Base-by-base conservation (phyloP, 768 basidiomycete genomes). In the Suillus americanus region DNA sequence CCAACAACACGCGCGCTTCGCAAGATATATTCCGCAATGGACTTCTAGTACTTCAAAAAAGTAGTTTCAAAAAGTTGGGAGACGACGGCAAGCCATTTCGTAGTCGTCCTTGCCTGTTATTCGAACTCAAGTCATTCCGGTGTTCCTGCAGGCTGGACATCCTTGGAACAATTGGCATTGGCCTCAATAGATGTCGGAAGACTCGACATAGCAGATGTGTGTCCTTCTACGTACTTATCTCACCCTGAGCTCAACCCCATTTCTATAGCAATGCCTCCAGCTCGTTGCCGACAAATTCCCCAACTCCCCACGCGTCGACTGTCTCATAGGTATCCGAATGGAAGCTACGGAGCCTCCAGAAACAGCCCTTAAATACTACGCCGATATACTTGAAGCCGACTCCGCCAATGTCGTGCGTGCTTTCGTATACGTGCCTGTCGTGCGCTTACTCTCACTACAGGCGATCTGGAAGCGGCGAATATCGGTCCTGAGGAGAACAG, bases 381-480 rank as follows among this genome's bases (percentile, higher is more conserved):
- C 88, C 37, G 74, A 75, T 7, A 69, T 90, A 25, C 76, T 96
- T 23, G 80, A 84, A 28, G 82, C 80, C 1, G 89, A 94, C 66
- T 80, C 91, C 20, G 81, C 90, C 18, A 89, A 92, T 70, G 82
- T 84, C 30, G 94, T 95, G 69, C 64, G 91, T 79, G 14, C 8
- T 37, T 7, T 43, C 48, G 18, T 40, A 57, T 51, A 9, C n/a
- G n/a, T 14, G 41, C 3, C 20, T 20, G 53, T 20, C 3, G 25
- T 12, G 20, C 25, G 40, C 23, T 64, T 56, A 6, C 54, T 61
- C 64, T 64, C 51, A 5, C 38, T 60, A 33, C 62, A 88, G 94
- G 84, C 85, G 1, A 75, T 85, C 38, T 94, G 92, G 88, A 94
- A 94, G 69, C 86, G 95, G n/a, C 85, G 87, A 61, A 87, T 93